These are phyloP conservation scores for Plectranthus barbatus DNA, from an alignment of 257 asterid species.

Conservation along the genomic window DNA sequence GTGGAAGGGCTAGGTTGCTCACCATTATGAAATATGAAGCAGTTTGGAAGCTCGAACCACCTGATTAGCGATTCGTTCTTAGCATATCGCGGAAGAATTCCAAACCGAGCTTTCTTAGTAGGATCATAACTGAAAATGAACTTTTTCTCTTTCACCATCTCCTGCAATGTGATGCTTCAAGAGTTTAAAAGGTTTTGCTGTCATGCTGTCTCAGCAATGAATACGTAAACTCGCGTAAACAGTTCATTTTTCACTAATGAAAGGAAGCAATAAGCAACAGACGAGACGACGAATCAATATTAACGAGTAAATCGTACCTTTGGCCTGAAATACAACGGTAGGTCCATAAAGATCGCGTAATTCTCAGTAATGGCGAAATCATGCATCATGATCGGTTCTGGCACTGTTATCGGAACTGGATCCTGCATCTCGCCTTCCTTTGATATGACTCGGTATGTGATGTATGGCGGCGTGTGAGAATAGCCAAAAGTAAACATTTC, in stretches of 20 bases:
- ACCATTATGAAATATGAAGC: slow-evolving; percentile 98
- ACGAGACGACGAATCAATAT: neutral
- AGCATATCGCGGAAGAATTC: slow-evolving; percentile 88
- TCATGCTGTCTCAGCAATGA: neutral
- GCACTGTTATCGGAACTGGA: slow-evolving; percentile 84
- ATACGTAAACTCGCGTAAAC: neutral
- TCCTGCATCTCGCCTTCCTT: slow-evolving; percentile 86
- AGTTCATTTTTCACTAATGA: neutral
- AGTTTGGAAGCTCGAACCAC: slow-evolving; percentile 98
- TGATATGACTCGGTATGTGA: slow-evolving; percentile 89
- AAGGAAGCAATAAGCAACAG: neutral
- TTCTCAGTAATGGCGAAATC: slow-evolving; percentile 98
- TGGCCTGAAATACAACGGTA: slow-evolving; percentile 75
- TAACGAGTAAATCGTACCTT: slow-evolving; percentile 38
- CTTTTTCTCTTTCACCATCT: slow-evolving; percentile 86
- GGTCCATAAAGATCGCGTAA: slow-evolving; percentile 91
- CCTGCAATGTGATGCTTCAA: slow-evolving; percentile 37
- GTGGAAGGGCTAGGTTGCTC: slow-evolving; percentile 23
- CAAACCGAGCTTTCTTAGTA: slow-evolving; percentile 85
- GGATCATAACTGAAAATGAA: slow-evolving; percentile 58
- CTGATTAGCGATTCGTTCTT: slow-evolving; percentile 66
- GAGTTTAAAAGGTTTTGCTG: slow-evolving; percentile 8
- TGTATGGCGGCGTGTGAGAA: slow-evolving; percentile 59
- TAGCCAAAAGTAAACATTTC: slow-evolving; percentile 98
- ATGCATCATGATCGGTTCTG: slow-evolving; percentile 89